Base-by-base conservation (phyloP, 1,284 basidiomycete species). In the Laetiporus sulphureus region DNA sequence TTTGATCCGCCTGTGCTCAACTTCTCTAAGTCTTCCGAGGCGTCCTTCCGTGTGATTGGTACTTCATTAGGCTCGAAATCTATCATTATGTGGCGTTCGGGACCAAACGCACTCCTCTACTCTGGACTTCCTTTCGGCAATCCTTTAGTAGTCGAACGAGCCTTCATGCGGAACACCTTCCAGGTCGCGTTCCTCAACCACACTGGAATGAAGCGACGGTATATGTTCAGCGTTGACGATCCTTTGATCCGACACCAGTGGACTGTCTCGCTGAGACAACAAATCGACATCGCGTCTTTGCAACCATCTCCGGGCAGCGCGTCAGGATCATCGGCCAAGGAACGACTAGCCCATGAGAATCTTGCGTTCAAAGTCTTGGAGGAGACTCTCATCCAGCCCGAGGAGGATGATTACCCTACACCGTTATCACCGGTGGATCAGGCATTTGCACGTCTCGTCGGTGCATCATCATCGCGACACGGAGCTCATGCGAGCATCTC, bases 151-250 rank as follows among this genome's bases (percentile, higher is more conserved):
- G 81, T 96, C 44, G 93, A 96, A 60, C 79, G 92, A 19, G 82
- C 86, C 0, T 94, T 94, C 66, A 95, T 96, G 92, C 79, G 83
- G 38, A 85, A 94, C 58, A 94, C 91, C 0, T 92, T 96, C 70
- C 89, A 94, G 58, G 65, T 96, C 18, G 81, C 89, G 3, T 96
- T 96, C 64, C 53, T 76, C 32, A 84, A 85, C 51, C 82, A 85
- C 50, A 60, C 69, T 13, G 79, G 80, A 20, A 51, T 67, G 42
- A 86, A 84, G 61, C 75, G 91, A 50, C 81, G 83, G 58, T 96
- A 96, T 64, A 91, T 95, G 79, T 95, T 95, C 69, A 91, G 88
- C 52, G 81, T 95, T 32, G 77, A 85, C 38, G 86, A 91, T 53
- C 72, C 80, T 1, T 67, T 85, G 15, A 71, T 85, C 20, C 77